These are phyloP conservation scores for Fusarium nodosum DNA, from an alignment of 2,329 filamentous ascomycete genomes.

Conservation along the genomic window DNA sequence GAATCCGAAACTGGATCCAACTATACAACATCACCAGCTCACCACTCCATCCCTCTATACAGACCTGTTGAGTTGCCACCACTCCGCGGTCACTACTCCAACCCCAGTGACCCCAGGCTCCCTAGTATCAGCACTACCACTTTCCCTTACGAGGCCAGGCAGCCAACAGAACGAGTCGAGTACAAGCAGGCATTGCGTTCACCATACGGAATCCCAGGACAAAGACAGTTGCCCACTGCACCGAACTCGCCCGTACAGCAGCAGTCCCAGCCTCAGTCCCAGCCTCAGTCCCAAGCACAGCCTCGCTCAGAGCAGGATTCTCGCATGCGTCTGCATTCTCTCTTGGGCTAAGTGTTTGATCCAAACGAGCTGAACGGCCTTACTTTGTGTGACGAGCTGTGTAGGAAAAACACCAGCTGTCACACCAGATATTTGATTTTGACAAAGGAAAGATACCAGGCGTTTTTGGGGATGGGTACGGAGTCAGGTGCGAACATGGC, in stretches of 20 bases:
- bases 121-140: conserved; percentile 49
- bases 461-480: conserved; percentile 18
- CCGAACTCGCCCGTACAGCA: conserved; percentile 49
- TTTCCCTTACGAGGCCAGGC: conserved; percentile 20
- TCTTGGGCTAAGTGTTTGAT: conserved; percentile 32
- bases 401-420: neutral
- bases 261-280: conserved; percentile 13
- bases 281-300: conserved; percentile 16
- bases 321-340: conserved; percentile 46
- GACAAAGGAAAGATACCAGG: conserved; percentile 39
- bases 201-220: conserved; percentile 16
- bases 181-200: conserved; percentile 12
- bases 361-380: neutral
- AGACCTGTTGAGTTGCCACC: conserved; percentile 60
- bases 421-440: conserved; percentile 9
- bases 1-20: conserved; percentile 76
- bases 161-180: conserved; percentile 12
- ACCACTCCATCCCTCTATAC: conserved; percentile 55
- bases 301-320: conserved; percentile 40
- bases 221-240: conserved; percentile 48
- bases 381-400: neutral
- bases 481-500: conserved; percentile 8
- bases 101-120: conserved; percentile 28
- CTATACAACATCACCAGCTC: conserved; percentile 70
- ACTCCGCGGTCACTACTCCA: conserved; percentile 37